A percentile compares a stretch with the other conserved stretches of the same genome.
These are phyloP conservation scores for Sporothrix sp. DNA, from an alignment of 2,329 filamentous ascomycete genomes.

Conservation along the genomic window DNA sequence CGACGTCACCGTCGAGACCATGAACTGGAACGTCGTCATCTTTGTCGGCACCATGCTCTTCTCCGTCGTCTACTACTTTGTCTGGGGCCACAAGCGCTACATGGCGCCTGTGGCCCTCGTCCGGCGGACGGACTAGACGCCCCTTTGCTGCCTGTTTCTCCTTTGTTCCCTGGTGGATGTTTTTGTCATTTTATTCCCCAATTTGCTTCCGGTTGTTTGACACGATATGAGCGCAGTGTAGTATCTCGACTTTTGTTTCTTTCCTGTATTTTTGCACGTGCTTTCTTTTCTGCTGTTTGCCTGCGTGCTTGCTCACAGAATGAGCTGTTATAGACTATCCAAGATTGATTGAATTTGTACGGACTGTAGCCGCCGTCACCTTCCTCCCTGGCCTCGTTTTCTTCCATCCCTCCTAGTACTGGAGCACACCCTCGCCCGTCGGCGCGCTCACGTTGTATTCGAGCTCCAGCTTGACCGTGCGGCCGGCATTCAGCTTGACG, in stretches of 20 bases:
- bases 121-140: conserved; percentile 10
- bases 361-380: neutral
- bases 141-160: neutral
- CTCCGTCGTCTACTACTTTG: conserved; percentile 30
- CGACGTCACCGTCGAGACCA: conserved; percentile 28
- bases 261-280: neutral
- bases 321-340: no score
- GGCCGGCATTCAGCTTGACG: conserved; percentile 47
- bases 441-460: conserved; percentile 54
- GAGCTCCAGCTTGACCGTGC: conserved; percentile 45
- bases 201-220: neutral
- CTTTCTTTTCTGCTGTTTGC: neutral
- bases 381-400: neutral
- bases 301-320: neutral
- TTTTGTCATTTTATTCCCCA: neutral
- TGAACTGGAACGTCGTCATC: conserved; percentile 43
- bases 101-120: conserved; percentile 19
- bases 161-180: neutral
- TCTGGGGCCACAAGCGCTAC: conserved; percentile 21
- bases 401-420: conserved; percentile 16
- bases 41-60: conserved; percentile 31
- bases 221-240: no score
- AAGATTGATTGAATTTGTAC: neutral
- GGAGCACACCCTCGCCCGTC: conserved; percentile 31
- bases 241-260: neutral